Evolutionary conservation across 1,284 basidiomycete genomes (phyloP).

Genomic region (Fomitopsis betulina): DNA sequence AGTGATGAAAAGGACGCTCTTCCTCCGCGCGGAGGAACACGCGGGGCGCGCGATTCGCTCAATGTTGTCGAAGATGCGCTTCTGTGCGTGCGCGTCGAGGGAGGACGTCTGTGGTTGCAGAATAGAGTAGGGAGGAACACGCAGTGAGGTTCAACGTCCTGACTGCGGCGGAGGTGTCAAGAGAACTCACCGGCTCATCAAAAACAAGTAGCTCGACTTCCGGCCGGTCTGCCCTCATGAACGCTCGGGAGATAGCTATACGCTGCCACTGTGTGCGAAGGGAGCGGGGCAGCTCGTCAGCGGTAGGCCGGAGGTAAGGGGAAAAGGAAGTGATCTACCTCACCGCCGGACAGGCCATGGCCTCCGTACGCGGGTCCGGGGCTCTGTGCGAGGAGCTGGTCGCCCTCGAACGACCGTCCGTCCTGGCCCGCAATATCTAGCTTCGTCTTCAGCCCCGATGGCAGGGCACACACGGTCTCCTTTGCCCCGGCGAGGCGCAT

Average conservation of each 20-base stretch:
- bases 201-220: conserved; percentile 75
- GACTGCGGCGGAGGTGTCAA: conserved; percentile 6
- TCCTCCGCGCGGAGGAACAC: conserved; percentile 44
- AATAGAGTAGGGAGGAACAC: no score
- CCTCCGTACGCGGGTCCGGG: conserved; percentile 28
- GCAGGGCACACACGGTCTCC: conserved; percentile 54
- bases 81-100: conserved; percentile 77
- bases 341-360: conserved; percentile 74
- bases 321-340: conserved; percentile 39
- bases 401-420: conserved; percentile 38
- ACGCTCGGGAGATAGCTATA: conserved; percentile 77
- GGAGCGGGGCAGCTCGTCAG: not conserved
- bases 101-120: conserved; percentile 56
- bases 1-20: conserved; percentile 81
- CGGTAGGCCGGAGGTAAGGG: not conserved
- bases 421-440: conserved; percentile 60
- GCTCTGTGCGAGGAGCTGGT: conserved; percentile 16
- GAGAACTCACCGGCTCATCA: conserved; percentile 64
- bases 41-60: conserved; percentile 53
- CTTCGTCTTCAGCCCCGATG: conserved; percentile 61
- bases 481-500: conserved; percentile 64
- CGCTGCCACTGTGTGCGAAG: conserved; percentile 67
- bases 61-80: conserved; percentile 71
- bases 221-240: conserved; percentile 74
- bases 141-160: not conserved